phyloP scores from a whole-genome alignment of 805 yeast species.

The Saturnispora dispora region DNA sequence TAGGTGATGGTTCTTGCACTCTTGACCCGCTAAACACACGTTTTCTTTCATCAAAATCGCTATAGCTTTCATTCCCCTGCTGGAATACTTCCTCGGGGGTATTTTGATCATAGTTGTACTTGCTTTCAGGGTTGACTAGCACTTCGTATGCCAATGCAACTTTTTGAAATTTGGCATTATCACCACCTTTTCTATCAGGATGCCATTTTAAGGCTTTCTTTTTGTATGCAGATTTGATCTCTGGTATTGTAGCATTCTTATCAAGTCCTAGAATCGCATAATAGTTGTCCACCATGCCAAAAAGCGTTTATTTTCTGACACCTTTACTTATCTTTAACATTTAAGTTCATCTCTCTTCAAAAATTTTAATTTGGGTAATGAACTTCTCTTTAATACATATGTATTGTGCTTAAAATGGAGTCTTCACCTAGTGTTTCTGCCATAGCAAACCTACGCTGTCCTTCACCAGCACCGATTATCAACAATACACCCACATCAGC shows the following conservation, averaged over 20 bases:
- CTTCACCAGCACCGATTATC: slow-evolving; percentile 67
- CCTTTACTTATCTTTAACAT: neutral
- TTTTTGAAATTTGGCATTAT: slow-evolving; percentile 76
- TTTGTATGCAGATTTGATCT: slow-evolving; percentile 73
- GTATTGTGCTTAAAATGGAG: slow-evolving; percentile 9
- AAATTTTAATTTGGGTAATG: neutral
- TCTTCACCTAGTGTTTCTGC: slow-evolving; percentile 48
- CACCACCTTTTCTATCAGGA: slow-evolving; percentile 82
- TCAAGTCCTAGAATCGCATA: slow-evolving; percentile 54
- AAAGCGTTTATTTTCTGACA: neutral
- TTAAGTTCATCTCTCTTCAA: neutral
- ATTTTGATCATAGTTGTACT: slow-evolving; percentile 56
- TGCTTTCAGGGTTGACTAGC: slow-evolving; percentile 57
- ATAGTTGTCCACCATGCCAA: slow-evolving; percentile 17
- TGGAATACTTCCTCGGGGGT: neutral
- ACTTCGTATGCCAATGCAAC: slow-evolving; percentile 68
- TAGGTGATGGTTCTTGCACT: neutral
- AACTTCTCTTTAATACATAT: neutral
- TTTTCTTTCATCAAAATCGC: neutral
- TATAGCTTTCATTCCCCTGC: neutral
- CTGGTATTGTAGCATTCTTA: slow-evolving; percentile 42
- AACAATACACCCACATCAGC: slow-evolving; percentile 6
- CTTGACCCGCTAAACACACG: neutral
- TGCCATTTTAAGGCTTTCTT: slow-evolving; percentile 64
- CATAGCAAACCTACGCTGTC: slow-evolving; percentile 50